Conservation (phyloP, 2,329 filamentous ascomycete species). For the Pseudocercospora cruenta region DNA sequence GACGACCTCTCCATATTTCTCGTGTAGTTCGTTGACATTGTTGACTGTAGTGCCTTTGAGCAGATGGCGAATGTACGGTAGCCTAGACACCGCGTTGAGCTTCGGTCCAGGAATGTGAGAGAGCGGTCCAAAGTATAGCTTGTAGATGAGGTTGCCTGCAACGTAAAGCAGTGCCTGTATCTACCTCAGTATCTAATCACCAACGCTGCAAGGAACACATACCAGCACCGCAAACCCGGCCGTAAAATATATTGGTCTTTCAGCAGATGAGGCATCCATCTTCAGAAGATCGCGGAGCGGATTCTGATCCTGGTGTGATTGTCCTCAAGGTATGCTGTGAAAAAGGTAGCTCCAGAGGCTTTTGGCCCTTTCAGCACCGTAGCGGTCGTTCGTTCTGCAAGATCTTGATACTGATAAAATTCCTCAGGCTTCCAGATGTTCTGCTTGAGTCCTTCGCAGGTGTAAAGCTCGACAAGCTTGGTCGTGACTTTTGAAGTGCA, state of each 20-base stretch:
- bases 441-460: background rate
- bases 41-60: constrained; percentile 31
- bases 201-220: background rate
- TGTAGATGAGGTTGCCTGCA: constrained; percentile 38
- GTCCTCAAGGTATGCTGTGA: background rate
- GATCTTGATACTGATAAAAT: background rate
- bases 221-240: constrained; percentile 21
- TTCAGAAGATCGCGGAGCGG: background rate
- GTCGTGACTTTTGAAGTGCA: no score
- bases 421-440: background rate
- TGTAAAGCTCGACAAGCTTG: no score
- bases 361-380: background rate
- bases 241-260: background rate
- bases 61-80: constrained; percentile 32
- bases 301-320: background rate
- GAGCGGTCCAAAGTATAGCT: constrained; percentile 49
- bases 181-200: background rate
- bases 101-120: constrained; percentile 49
- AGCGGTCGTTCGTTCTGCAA: background rate
- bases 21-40: constrained; percentile 50
- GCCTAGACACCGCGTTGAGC: constrained; percentile 30
- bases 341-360: background rate
- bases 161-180: constrained; percentile 27
- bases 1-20: constrained; percentile 48
- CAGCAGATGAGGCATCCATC: constrained; percentile 5